Evolutionary conservation across 2,329 filamentous ascomycete species (phyloP), one percentile per base, ranked within the genome.

Genomic region (Colletotrichum coccodes): DNA sequence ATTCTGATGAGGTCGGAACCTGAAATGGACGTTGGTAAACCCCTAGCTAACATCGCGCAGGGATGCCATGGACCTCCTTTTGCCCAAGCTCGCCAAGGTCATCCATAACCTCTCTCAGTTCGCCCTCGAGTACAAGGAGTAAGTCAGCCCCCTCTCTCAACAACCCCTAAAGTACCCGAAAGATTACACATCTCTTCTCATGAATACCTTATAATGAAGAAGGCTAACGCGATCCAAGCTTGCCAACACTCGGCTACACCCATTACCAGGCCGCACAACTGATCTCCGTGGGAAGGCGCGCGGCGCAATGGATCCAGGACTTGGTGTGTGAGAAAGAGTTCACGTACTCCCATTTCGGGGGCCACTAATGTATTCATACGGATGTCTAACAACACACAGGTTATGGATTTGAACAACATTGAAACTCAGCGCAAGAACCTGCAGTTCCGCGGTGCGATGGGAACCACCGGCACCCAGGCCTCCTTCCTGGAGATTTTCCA

Each of bases 31-130:
- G 50, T 34, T n/a, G 12, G 30, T 16, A 11, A 53, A n/a, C n/a
- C n/a, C n/a, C n/a, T n/a, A n/a, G n/a, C 50, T 30, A 53, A 53
- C 6, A 26, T 23, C 21, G 8, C 11, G 21, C 21, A 47, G 44
- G 18, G 75, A 82, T 36, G 94, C 89, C 6, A 82, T 97, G 64
- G 89, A 95, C 73, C 81, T 97, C n/a, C 79, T 97, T 4, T 83
- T 92, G 9, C 89, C 89, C 40, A 97, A 95, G 80, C 81, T 97
- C 7, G 93, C 94, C 60, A 93, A 90, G 73, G 91, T 94, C 63
- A 91, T 97, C 72, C 82, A 88, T 71, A 94, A 94, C 79, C 85
- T 97, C 32, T 85, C 87, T 28, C 79, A 85, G 36, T 96, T 97
- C 77, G 92, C 94, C 6, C 78, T 91, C 68, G 77, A 94, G 77